phyloP scores from a whole-genome alignment of 805 yeast genomes.

The Scheffersomyces coipomensis region DNA sequence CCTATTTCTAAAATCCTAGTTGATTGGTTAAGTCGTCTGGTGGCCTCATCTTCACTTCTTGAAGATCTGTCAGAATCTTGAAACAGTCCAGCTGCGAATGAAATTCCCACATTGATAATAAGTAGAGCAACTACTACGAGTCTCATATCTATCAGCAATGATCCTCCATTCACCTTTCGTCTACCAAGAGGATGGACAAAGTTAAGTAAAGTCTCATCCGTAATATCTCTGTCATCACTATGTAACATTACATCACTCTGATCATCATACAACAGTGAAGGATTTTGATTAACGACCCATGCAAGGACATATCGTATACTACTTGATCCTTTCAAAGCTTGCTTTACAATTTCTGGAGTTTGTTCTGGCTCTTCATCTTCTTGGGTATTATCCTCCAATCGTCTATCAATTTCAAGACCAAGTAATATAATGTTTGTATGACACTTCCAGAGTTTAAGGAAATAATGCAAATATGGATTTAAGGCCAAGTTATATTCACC shows the following conservation, averaged over 20 bases:
- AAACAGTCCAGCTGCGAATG: constrained; percentile 6
- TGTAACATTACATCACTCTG: constrained; percentile 3
- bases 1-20: constrained; percentile 41
- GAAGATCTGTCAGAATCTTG: constrained; percentile 5
- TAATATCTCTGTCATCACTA: constrained; percentile 47
- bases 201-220: constrained; percentile 55
- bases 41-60: constrained; percentile 11
- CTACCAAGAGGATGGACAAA: constrained; percentile 71
- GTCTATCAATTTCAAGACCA: constrained; percentile 54
- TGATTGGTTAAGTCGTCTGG: constrained; percentile 17
- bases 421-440: constrained; percentile 57
- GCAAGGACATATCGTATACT: constrained; percentile 64
- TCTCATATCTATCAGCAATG: constrained; percentile 56
- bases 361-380: constrained; percentile 24
- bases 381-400: constrained; percentile 23
- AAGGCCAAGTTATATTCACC: constrained; percentile 39
- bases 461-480: constrained; percentile 62
- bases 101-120: constrained; percentile 21
- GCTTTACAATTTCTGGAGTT: constrained; percentile 32
- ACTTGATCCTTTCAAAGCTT: constrained; percentile 55
- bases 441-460: constrained; percentile 64
- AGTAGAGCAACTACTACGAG: constrained; percentile 55
- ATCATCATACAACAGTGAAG: constrained; percentile 13
- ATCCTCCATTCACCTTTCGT: constrained; percentile 54
- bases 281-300: constrained; percentile 47